Conservation (phyloP, 495 filamentous ascomycete genomes). For the Podospora conica region DNA sequence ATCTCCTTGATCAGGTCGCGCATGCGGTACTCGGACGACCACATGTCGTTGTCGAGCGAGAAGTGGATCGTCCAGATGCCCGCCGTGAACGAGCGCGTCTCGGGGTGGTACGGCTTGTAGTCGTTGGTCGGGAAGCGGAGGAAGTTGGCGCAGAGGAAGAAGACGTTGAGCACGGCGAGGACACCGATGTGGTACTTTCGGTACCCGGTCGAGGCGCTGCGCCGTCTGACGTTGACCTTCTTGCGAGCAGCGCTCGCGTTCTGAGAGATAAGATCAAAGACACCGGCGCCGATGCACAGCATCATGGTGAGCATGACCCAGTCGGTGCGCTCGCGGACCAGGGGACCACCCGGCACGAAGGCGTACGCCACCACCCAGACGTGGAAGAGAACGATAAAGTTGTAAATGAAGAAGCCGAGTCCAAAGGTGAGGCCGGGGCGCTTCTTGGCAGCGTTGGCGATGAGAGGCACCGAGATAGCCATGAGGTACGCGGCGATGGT, state of each 20-base stretch:
- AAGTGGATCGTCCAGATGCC: conserved; percentile 99
- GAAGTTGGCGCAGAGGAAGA: conserved; percentile 76
- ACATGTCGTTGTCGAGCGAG: conserved; percentile 97
- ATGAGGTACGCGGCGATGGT: conserved; percentile 70
- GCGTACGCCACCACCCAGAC: conserved; percentile 99
- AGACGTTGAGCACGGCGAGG: conserved; percentile 62
- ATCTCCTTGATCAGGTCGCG: conserved; percentile 86
- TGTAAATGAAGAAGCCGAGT: conserved; percentile 81
- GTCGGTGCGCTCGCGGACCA: conserved; percentile 91
- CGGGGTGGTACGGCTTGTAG: conserved; percentile 81
- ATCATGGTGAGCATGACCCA: conserved; percentile 87
- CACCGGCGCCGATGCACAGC: conserved; percentile 75
- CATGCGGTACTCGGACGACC: conserved; percentile 91
- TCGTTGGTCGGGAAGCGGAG: conserved; percentile 92
- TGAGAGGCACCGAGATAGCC: conserved; percentile 71
- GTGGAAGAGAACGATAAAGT: conserved; percentile 85
- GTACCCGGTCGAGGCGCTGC: conserved; percentile 26
- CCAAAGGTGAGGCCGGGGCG: conserved; percentile 75
- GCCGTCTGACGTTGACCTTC: conserved; percentile 13
- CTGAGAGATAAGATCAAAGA: conserved; percentile 62
- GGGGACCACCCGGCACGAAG: conserved; percentile 94
- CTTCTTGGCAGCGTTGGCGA: conserved; percentile 67
- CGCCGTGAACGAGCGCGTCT: conserved; percentile 79
- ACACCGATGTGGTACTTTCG: conserved; percentile 46
- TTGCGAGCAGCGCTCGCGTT: conserved; percentile 13